Conservation (phyloP, 2,329 filamentous ascomycete species). For the Sphaerostilbella broomeana region DNA sequence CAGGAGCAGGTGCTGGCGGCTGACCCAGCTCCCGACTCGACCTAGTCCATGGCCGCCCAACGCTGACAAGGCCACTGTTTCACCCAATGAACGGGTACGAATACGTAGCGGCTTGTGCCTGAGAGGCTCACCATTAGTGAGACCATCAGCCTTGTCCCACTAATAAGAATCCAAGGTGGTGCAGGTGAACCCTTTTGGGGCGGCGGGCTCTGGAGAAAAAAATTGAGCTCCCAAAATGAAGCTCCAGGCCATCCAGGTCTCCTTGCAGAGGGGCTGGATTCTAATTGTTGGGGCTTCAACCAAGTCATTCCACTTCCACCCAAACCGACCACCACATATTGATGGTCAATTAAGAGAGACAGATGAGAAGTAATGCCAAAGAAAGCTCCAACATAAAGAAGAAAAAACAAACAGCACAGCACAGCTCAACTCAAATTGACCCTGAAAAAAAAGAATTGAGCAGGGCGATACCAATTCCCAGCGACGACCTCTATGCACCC, state of each 20-base stretch:
- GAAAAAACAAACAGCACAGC: no score
- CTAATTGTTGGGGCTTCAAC: no score
- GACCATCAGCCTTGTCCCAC: slow-evolving; percentile 11
- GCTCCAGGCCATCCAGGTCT: background rate
- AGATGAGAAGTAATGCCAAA: no score
- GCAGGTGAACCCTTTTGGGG: background rate
- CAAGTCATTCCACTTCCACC: no score
- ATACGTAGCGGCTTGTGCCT: slow-evolving; percentile 10
- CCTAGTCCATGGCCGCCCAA: slow-evolving; percentile 9
- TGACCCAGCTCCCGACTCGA: no score
- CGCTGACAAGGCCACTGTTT: background rate
- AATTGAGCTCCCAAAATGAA: background rate
- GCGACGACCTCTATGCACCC: no score
- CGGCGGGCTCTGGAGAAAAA: background rate
- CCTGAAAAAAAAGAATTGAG: no score
- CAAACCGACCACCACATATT: no score
- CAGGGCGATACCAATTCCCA: no score
- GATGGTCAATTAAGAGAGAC: no score
- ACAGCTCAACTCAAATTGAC: no score
- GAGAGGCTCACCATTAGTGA: slow-evolving; percentile 1
- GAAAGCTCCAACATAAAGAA: no score
- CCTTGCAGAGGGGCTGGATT: slow-evolving; percentile 4
- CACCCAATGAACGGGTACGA: slow-evolving; percentile 11
- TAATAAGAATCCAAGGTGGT: background rate
- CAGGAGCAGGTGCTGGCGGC: slow-evolving; percentile 1